phyloP scores from a whole-genome alignment of 2,329 filamentous ascomycete species.

The Acephala macrosclerotiorum region DNA sequence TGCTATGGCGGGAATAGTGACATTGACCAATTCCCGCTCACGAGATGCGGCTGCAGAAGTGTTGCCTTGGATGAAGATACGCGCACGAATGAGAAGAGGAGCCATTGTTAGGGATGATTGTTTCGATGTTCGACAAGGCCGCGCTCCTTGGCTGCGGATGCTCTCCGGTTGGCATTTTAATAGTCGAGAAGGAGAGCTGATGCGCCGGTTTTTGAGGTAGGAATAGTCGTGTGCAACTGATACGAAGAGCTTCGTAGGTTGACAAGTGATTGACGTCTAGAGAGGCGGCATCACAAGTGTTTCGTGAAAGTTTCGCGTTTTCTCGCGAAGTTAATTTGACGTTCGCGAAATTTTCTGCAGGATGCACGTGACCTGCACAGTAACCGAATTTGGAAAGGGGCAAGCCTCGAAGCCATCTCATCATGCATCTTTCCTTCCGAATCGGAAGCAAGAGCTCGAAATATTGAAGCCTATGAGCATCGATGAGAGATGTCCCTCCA shows the following conservation, averaged over 20 bases:
- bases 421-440: background rate
- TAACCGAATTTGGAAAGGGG: slow-evolving; percentile 5
- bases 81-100: slow-evolving; percentile 1
- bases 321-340: background rate
- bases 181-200: too few species aligned
- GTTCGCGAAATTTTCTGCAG: background rate
- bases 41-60: background rate
- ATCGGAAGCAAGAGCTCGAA: background rate
- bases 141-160: background rate
- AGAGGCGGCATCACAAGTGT: background rate
- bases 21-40: background rate
- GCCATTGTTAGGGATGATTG: background rate
- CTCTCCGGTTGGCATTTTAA: too few species aligned
- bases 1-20: background rate
- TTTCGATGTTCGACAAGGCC: background rate
- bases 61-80: background rate
- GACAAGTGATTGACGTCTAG: too few species aligned
- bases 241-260: too few species aligned
- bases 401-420: background rate
- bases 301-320: background rate
- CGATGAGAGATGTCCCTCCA: background rate
- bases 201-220: too few species aligned
- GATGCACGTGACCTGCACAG: background rate
- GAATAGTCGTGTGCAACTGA: too few species aligned
- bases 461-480: slow-evolving; percentile 3